These are phyloP conservation scores for Flueggea neowawraea DNA, from an alignment of 441 rosid species.

Conservation along the genomic window DNA sequence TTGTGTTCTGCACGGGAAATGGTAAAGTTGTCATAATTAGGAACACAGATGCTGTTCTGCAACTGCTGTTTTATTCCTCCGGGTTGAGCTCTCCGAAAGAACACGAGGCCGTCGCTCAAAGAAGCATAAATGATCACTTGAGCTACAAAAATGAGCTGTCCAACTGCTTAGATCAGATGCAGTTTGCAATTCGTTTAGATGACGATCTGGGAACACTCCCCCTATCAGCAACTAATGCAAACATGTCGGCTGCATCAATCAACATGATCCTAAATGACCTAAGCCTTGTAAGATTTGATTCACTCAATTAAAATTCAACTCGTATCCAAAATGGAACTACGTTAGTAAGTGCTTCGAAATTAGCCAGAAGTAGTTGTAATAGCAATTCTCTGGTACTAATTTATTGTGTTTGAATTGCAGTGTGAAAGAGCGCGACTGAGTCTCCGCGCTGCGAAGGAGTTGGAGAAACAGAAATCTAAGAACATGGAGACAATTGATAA, in stretches of 20 bases:
- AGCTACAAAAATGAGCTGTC: slow-evolving; percentile 34
- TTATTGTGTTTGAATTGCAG: slow-evolving; percentile 26
- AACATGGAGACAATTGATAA: slow-evolving; percentile 27
- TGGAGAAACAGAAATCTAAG: slow-evolving; percentile 45
- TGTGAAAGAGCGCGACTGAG: slow-evolving; percentile 55
- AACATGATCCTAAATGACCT: slow-evolving; percentile 40
- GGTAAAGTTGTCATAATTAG: slow-evolving; percentile 38
- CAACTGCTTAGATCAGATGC: slow-evolving; percentile 24
- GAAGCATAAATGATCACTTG: slow-evolving; percentile 46
- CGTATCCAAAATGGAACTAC: no score
- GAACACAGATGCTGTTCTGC: slow-evolving; percentile 77
- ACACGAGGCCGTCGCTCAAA: slow-evolving; percentile 17
- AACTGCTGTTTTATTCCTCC: slow-evolving; percentile 57
- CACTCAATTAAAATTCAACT: no score
- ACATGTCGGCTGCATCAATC: slow-evolving; percentile 7
- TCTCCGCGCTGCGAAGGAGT: slow-evolving; percentile 54
- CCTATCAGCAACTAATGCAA: slow-evolving; percentile 25
- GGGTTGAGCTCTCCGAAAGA: slow-evolving; percentile 44
- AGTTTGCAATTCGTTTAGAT: slow-evolving; percentile 19
- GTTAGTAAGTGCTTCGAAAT: background rate
- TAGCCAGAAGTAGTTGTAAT: no score
- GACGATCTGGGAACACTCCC: slow-evolving; percentile 29
- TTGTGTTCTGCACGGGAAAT: slow-evolving; percentile 49
- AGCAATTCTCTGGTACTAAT: no score
- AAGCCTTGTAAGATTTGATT: slow-evolving; percentile 49